These are phyloP conservation scores for Theobroma grandiflorum DNA, from an alignment of 441 rosid species.

Conservation along the genomic window DNA sequence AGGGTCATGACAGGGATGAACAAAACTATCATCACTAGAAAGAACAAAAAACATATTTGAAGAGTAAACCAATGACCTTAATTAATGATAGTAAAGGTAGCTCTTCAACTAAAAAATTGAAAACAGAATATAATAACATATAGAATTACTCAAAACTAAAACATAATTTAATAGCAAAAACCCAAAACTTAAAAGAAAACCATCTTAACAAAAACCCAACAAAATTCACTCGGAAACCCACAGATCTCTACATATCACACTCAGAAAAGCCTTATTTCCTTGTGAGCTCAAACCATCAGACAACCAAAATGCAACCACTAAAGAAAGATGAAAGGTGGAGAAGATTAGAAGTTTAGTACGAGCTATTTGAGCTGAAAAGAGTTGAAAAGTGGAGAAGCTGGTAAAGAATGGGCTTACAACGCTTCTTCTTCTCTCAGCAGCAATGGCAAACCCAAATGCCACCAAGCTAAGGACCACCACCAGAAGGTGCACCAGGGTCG, in stretches of 20 bases:
- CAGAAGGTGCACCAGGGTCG: constrained; percentile 68
- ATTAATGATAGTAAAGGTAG: background rate
- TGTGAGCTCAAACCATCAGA: constrained; percentile 17
- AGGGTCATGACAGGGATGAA: background rate
- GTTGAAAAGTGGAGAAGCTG: background rate
- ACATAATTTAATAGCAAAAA: background rate
- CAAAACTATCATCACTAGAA: background rate
- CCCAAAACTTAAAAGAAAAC: background rate
- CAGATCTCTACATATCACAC: constrained; percentile 14
- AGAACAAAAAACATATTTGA: background rate
- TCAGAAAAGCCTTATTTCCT: background rate
- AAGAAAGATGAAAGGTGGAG: background rate
- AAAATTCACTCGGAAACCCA: background rate
- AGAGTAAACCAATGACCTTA: background rate
- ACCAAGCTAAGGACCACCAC: constrained; percentile 80
- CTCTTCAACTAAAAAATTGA: background rate
- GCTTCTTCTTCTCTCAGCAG: constrained; percentile 92
- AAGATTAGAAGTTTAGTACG: background rate
- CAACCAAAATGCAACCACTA: background rate
- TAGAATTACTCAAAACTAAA: background rate
- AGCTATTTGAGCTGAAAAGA: background rate
- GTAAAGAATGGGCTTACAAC: constrained; percentile 45
- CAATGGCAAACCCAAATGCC: constrained; percentile 90
- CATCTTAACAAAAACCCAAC: background rate
- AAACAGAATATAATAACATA: background rate